Evolutionary conservation across 2,329 filamentous ascomycete genomes (phyloP).

Genomic region (Arthrobotrys sinensis): DNA sequence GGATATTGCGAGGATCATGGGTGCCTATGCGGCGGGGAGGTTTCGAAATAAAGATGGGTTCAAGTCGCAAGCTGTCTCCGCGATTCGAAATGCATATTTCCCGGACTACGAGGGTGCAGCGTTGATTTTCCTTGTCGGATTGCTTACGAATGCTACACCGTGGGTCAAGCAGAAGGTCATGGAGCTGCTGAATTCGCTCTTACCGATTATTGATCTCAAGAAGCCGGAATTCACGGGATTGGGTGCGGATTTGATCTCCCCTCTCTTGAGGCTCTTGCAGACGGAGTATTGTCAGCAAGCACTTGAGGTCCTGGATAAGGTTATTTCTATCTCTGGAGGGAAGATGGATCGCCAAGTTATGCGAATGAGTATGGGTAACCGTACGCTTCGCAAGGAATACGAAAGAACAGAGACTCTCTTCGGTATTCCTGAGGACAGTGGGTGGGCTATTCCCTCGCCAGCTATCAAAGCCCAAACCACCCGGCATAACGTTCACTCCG

Average conservation of each 20-base stretch:
- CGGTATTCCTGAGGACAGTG: slow-evolving; percentile 93
- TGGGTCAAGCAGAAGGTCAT: slow-evolving; percentile 96
- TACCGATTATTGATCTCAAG: slow-evolving; percentile 93
- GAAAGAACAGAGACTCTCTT: slow-evolving; percentile 94
- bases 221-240: slow-evolving; percentile 90
- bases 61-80: slow-evolving; percentile 79
- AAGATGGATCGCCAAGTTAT: slow-evolving; percentile 95
- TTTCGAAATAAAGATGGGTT: slow-evolving; percentile 80
- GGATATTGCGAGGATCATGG: slow-evolving; percentile 79
- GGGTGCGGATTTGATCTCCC: slow-evolving; percentile 94
- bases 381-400: slow-evolving; percentile 92
- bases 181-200: slow-evolving; percentile 85
- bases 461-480: slow-evolving; percentile 90
- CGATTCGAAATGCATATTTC: slow-evolving; percentile 83
- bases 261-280: slow-evolving; percentile 87
- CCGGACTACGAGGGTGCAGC: slow-evolving; percentile 86
- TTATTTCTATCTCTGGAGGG: slow-evolving; percentile 92
- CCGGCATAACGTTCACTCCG: slow-evolving; percentile 91
- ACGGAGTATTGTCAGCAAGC: slow-evolving; percentile 95
- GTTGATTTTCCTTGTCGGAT: slow-evolving; percentile 89
- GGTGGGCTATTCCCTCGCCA: slow-evolving; percentile 95
- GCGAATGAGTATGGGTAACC: slow-evolving; percentile 97
- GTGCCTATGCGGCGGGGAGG: slow-evolving; percentile 75
- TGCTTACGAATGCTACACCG: slow-evolving; percentile 87
- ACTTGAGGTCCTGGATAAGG: slow-evolving; percentile 90